Base-by-base conservation (phyloP, 768 basidiomycete genomes). In the Pulveroboletus sp. region DNA sequence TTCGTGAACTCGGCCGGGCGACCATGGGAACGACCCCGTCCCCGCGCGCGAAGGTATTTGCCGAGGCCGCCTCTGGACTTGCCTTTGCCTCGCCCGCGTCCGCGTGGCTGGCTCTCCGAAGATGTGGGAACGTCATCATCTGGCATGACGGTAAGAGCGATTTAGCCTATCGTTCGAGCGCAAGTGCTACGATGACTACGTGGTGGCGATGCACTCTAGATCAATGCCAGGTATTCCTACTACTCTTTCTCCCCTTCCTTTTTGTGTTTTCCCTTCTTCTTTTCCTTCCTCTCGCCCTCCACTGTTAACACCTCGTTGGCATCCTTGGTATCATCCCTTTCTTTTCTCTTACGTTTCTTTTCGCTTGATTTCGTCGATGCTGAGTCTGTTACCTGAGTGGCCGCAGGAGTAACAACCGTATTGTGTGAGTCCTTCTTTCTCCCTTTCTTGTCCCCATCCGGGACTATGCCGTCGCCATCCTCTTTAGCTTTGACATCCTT, bases 11-110 rank as follows among this genome's bases (percentile, higher is more conserved):
- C 81, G 44, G 86, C 85, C 5, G 82, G 81, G 31, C 84, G 81
- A 2, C 85, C 83, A 10, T 58, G 57, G 1, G 83, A 76, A 23
- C 77, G 71, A 5, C 83, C 82, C 36, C 83, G 70, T 4, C 87
- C 87, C 4, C 83, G 70, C 11, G 87, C 84, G 23, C 86, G 80
- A 17, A 89, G 73, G 59, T 84, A 85, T 68, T 89, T 89, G 1
- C 86, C 86, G 4, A 81, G 69, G 2, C 85, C 85, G 1, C 86
- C 86, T 45, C 85, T 76, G 44, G 82, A 79, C 59, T 76, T 78
- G 22, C 79, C 75, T 49, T 80, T 67, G 0, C 80, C 80, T 48
- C 78, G 58, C 3, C 74, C 75, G 4, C 80, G 74, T 9, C 66
- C 58, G 26, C 50, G 63, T 38, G 56, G 27, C n/a, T 56, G 52